Conservation (phyloP, 1,284 basidiomycete species). For the Austropuccinia psidii region DNA sequence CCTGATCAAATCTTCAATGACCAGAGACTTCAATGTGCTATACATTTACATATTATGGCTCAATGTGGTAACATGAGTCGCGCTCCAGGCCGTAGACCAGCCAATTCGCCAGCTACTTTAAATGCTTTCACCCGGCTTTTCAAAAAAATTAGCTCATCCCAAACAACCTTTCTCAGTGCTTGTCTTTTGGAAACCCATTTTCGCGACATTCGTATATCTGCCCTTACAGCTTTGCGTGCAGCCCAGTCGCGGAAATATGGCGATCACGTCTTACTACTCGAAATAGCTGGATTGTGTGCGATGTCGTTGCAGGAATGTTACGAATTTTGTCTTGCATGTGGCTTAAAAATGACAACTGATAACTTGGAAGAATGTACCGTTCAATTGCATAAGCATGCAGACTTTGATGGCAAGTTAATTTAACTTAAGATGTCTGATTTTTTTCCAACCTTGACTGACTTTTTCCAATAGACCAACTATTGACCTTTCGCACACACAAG, state of each 20-base stretch:
- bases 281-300: constrained; percentile 10
- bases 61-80: constrained; percentile 60
- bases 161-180: constrained; percentile 52
- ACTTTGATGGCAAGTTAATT: constrained; percentile 33
- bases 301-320: constrained; percentile 26
- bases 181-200: constrained; percentile 55
- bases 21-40: constrained; percentile 70
- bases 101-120: constrained; percentile 53
- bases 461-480: constrained; percentile 12
- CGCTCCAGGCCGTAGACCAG: constrained; percentile 49
- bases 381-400: constrained; percentile 22
- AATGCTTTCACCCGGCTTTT: constrained; percentile 58
- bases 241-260: constrained; percentile 40
- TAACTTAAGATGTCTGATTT: background rate
- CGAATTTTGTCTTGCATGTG: constrained; percentile 30
- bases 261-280: constrained; percentile 6
- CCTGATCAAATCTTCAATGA: constrained; percentile 63
- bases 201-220: constrained; percentile 52
- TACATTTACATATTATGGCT: constrained; percentile 68
- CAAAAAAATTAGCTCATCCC: constrained; percentile 48
- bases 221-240: constrained; percentile 51
- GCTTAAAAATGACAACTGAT: constrained; percentile 6
- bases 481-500: constrained; percentile 21
- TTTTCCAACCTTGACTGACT: background rate
- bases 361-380: constrained; percentile 21